Base-by-base conservation (phyloP, 176 grass and related monocot species). In the Musa beccarii region DNA sequence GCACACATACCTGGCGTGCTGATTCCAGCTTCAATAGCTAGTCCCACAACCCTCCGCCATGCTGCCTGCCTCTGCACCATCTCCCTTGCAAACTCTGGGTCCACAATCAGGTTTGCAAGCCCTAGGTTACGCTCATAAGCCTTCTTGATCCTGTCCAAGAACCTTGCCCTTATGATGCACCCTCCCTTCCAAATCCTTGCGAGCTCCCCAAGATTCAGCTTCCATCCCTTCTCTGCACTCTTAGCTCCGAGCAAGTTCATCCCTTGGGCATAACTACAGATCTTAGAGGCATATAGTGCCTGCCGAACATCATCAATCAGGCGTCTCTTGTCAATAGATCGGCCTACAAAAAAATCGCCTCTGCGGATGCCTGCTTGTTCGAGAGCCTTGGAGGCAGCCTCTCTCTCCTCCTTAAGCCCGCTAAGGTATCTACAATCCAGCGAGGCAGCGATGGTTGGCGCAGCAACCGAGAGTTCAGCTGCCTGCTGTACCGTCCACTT, bases 401-500 rank as follows among this genome's bases (percentile, higher is more conserved):
- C 95, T 3, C 90, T 81, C 81, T 99, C 90, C 0, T 99, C 95
- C 80, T 99, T 99, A 79, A 99, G 81, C n/a, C 89, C 92, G 3
- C 87, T 90, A 53, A 96, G 50, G 79, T 92, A 96, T 59, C 92
- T 74, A 65, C 86, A 81, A 6, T 92, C 92, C 0, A 96, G 75
- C 0, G 86, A 93, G 0, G 88, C 88, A 0, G 90, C 90, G 34
- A 98, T 93, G 1, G 88, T 99, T 9, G 86, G 88, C 0, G 90
- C 86, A 0, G 88, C 86, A 20, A 99, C 78, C 0, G 88, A 90
- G 3, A 94, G 88, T 76, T 99, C 90, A 1, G 86, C 90, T 0
- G 90, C 90, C 51, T 99, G 90, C 80, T 99, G 90, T 68, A 94
- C 95, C 0, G 88, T 99, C 95, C 90, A 99, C 66, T 99, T 99